Base-by-base conservation (phyloP, 2,329 filamentous ascomycete species). In the Neonectria sp. region DNA sequence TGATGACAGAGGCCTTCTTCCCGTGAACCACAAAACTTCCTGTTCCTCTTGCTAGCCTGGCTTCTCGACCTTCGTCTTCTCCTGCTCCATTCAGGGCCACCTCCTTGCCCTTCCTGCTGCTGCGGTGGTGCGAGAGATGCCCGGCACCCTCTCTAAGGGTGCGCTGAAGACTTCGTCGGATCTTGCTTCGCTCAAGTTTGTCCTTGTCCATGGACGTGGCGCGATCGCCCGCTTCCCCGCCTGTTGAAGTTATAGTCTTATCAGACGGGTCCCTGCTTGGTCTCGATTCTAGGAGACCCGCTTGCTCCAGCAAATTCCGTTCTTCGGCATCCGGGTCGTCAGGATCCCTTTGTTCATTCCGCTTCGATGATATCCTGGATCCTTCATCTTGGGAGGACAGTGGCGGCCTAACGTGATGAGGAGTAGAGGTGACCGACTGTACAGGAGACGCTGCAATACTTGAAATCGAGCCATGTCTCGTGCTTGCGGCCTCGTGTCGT, bases 1-100 rank as follows among this genome's bases (percentile, higher is more conserved):
- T 97, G 73, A 99, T 94, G 63, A 99, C 93, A 1, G 95, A 97
- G 3, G 96, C 96, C 81, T 99, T 98, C 84, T 98, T 99, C 68
- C 96, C 95, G 77, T 99, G 96, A 4, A 99, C 91, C 4, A 96
- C 97, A 79, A 99, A 99, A 75, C 94, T 97, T 6, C 94, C 94
- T 13, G 93, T 90, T 13, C 92, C 92, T 55, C 96, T 90, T 7
- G 92, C 86, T 13, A 99, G 86, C 12, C 92, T 90, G 72, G 94
- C 92, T 43, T 92, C 84, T 82, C 88, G 75, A 69, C 79, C 71
- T 69, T 77, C 65, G 75, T 86, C 81, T 21, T 85, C 77, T 76
- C 79, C 55, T 75, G 74, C 64, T 8, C 70, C 74, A 3, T 63
- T 57, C 12, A 59, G 40, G 3, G 67, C 67, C 2, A 73, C 63